Percentiles rank a stretch among this genome's conserved stretches.
Conservation (phyloP, 2,329 filamentous ascomycete species). For the Neophaeococcomyces mojaviensis region DNA sequence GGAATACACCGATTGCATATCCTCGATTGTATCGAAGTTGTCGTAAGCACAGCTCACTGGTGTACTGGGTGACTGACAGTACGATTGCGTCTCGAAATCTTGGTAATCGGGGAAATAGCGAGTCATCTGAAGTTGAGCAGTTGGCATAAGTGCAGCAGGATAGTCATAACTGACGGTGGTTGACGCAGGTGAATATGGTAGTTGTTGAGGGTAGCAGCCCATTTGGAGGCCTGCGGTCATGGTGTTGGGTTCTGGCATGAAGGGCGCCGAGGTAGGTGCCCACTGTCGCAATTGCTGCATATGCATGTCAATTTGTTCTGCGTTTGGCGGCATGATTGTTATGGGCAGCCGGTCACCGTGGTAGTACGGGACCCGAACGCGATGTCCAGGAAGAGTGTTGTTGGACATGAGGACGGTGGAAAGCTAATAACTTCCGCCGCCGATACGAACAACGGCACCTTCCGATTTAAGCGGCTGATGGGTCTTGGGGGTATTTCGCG, state of each 20-base stretch:
- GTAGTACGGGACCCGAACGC: background rate
- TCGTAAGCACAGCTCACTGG: slow-evolving; percentile 5
- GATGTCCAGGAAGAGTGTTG: background rate
- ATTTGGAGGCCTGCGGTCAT: slow-evolving; percentile 1
- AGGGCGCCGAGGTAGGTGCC: slow-evolving; percentile 5
- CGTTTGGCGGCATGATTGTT: slow-evolving; percentile 7
- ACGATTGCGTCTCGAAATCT: background rate
- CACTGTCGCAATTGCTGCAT: slow-evolving; percentile 22
- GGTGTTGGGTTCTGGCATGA: background rate
- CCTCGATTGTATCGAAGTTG: slow-evolving; percentile 10
- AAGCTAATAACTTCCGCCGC: background rate
- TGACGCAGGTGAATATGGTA: background rate
- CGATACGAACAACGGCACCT: background rate
- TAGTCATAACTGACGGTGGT: background rate
- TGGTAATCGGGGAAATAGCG: background rate
- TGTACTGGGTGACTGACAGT: slow-evolving; percentile 3
- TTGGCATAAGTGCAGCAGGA: background rate
- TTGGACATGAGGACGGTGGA: background rate
- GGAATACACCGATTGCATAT: slow-evolving; percentile 19
- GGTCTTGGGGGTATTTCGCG: background rate
- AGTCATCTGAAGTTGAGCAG: background rate
- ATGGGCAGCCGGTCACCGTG: background rate
- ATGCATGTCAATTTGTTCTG: slow-evolving; percentile 20
- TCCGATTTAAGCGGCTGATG: background rate
- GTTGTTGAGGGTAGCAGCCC: background rate